Base-by-base conservation (phyloP, 176 grass and related monocot species). In the Avena atlantica region DNA sequence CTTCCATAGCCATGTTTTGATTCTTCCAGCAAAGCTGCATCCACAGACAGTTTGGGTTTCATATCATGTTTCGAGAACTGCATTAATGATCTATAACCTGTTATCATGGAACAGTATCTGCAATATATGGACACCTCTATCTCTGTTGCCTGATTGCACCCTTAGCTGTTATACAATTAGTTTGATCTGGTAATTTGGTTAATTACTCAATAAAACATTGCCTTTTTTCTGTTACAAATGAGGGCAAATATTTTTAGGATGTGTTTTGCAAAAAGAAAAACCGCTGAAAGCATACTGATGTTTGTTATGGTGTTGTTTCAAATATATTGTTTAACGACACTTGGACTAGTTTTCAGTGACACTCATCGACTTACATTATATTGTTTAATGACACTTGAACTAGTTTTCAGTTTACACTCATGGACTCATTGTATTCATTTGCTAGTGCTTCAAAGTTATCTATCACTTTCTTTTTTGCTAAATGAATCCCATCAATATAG, bases 401-500 rank as follows among this genome's bases (percentile, higher is more conserved):
- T 76, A 47, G 16, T 69, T 51, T 76, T 71, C 16, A 72, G 63
- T 42, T 77, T 23, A 64, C 62, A 78, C 63, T 91, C 16, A 11
- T 42, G 13, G 20, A 80, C 11, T 78, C 2, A 49, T 25, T 45
- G 59, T 64, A 61, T 62, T 60, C 62, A 70, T 63, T 83, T 50
- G 11, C 15, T 23, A 31, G 81, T 70, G 23, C 56, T 89, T 79
- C 16, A 51, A n/a, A 55, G 19, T 81, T 87, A 50, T 60, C 4
- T 62, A 7, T 74, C 34, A 37, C 20, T 31, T 9, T 73, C 50
- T 44, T 56, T 50, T 70, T 31, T 48, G 19, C 49, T 74, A 16
- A 52, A 19, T 90, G 37, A 21, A 57, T 83, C 9, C 15, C 25
- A 53, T 55, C 75, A 88, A 63, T 88, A 67, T 85, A 99, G 97